Percentiles rank a stretch among this genome's conserved stretches.
phyloP scores from a whole-genome alignment of 805 yeast genomes.

The Wickerhamiella qilinensis region DNA sequence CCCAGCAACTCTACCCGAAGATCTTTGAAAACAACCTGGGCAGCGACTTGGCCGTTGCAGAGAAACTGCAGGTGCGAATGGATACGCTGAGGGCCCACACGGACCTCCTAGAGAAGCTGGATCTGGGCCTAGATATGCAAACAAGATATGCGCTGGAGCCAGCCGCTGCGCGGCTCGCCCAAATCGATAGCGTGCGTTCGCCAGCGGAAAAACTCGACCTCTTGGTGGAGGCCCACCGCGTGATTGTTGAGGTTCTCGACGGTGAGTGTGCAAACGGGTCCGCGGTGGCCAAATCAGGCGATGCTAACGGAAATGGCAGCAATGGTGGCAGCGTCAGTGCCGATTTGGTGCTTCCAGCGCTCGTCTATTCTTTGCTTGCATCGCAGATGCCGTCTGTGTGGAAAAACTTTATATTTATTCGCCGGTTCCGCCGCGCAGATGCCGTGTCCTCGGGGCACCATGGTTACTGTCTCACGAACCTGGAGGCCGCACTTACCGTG shows the following conservation, averaged over 20 bases:
- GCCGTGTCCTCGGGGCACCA: slow-evolving; percentile 23
- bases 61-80: slow-evolving; percentile 16
- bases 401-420: slow-evolving; percentile 24
- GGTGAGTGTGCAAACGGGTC: too few species aligned
- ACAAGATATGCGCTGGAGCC: slow-evolving; percentile 7
- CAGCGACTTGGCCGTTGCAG: slow-evolving; percentile 12
- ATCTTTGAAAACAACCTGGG: slow-evolving; percentile 16
- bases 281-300: not conserved
- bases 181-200: slow-evolving; percentile 17
- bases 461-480: slow-evolving; percentile 27
- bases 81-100: slow-evolving; percentile 16
- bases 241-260: slow-evolving; percentile 19
- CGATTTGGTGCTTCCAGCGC: slow-evolving; percentile 25
- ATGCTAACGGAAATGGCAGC: not conserved
- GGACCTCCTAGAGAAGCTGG: slow-evolving; percentile 19
- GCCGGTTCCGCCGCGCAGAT: slow-evolving; percentile 23
- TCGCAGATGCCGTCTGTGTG: slow-evolving; percentile 20
- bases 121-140: slow-evolving; percentile 12
- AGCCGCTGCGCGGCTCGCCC: slow-evolving; percentile 6
- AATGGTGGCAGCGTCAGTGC: slow-evolving; percentile 17
- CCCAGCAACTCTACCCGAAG: slow-evolving; percentile 22
- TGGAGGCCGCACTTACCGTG: slow-evolving; percentile 27
- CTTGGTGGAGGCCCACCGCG: slow-evolving; percentile 22
- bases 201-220: slow-evolving; percentile 23
- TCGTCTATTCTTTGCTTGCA: slow-evolving; percentile 21